Base-by-base conservation (phyloP, 129 eudicot species). In the Dittrichia graveolens region DNA sequence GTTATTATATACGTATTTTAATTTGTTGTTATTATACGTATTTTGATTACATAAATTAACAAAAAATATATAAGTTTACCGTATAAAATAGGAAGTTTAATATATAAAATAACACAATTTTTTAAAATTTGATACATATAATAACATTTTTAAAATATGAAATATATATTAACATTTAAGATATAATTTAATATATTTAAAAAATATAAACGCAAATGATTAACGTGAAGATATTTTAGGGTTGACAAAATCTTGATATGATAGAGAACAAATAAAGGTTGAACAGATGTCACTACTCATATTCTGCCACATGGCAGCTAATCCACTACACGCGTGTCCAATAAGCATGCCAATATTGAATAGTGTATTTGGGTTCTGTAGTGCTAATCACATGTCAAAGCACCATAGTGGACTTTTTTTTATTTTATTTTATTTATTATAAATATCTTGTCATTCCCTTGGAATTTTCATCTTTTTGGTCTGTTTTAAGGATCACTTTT, bases 391-490 rank as follows among this genome's bases (percentile, higher is more conserved):
- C 56, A 69, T 69, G 76, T 77, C 71, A 69, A 69, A 77, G 71
- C 81, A 77, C 80, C 60, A 76, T 66, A 57, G 68, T 76, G 57
- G 80, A 76, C 74, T 66, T 76, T 35, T 35, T 61, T 43, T 4
- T 11, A 56, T 58, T 42, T 57, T 5, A 9, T 13, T 13, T 34
- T 75, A 24, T 24, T 24, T 24, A 24, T 24, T 24, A 24, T 24
- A 64, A 74, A 24, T 24, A 24, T 24, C 31, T 18, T 62, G 14
- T 19, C 37, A 45, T 5, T 44, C 24, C 4, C 47, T 57, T 65
- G 3, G 73, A 65, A 65, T 75, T 54, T 54, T 44, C 66, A 43
- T 24, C 66, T 55, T 75, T 66, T 75, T 65, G 74, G 73, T 43
- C 74, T 55, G 67, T 65, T 55, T 24, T 73, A 75, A 55, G 74